These are phyloP conservation scores for Rhododendron simsii DNA, from an alignment of 148 eudicot genomes.

Conservation along the genomic window DNA sequence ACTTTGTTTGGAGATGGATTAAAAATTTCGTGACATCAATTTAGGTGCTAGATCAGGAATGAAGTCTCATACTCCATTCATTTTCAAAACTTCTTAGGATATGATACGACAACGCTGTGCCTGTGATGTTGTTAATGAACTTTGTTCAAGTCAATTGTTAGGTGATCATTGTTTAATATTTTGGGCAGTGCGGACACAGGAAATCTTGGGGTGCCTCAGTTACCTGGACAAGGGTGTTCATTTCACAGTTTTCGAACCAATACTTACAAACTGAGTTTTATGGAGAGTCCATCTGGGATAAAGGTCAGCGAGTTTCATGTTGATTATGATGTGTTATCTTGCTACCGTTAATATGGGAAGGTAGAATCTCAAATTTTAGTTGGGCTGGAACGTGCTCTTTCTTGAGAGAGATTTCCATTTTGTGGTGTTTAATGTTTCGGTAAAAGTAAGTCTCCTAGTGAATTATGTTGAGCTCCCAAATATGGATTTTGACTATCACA, in stretches of 20 bases:
- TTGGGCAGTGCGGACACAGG: constrained; percentile 76
- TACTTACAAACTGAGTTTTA: constrained; percentile 87
- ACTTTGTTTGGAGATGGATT: neutral
- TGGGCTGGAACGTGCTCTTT: neutral
- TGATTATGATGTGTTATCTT: neutral
- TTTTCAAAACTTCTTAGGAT: neutral
- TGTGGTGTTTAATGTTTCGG: no score
- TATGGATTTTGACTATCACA: no score
- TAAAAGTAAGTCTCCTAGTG: no score
- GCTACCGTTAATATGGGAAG: neutral
- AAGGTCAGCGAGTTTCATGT: constrained; percentile 45
- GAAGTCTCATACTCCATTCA: neutral
- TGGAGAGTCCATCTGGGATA: constrained; percentile 98
- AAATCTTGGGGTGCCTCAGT: constrained; percentile 98
- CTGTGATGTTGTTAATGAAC: neutral
- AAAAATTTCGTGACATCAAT: no score
- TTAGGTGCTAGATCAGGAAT: neutral
- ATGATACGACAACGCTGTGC: neutral
- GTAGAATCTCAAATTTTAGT: neutral
- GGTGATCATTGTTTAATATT: constrained; percentile 7
- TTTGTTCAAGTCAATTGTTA: constrained; percentile 5
- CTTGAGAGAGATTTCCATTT: no score
- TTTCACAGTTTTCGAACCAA: constrained; percentile 94
- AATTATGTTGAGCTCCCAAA: no score
- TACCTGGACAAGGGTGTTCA: constrained; percentile 97